Evolutionary conservation across 2,329 filamentous ascomycete species (phyloP), one percentile per base, ranked within the genome.

Genomic region (Stylonectria norvegica): DNA sequence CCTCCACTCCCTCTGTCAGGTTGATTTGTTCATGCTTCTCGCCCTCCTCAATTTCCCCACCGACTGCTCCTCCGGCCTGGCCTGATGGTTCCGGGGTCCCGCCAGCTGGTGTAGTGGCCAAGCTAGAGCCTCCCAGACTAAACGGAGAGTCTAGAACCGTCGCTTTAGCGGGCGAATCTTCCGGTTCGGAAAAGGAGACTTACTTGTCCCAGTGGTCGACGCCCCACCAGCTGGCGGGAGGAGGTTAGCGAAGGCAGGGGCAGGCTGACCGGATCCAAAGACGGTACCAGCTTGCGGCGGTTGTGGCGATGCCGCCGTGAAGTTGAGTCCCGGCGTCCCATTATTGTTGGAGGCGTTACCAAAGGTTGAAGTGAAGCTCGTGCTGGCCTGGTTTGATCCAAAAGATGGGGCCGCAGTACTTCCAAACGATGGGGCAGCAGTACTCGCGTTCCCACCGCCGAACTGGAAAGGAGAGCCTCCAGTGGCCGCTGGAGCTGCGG

Each of bases 21-120:
- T 84, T 83, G 49, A 87, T 76, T 62, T 87, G 83, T 60, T 83
- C 76, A 45, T 86, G 75, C 58, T 76, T 73, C 57, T 78, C 78
- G 45, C 70, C 73, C 40, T 76, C 75, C 50, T 79, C 78, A 48
- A 78, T 72, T 18, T 63, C 60, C 28, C 44, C 58, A 27, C 50
- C 51, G 34, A 67, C 66, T 53, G 64, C 62, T 51, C 68, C 66
- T 52, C 71, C 68, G 51, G 64, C 61, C 45, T 69, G 65, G 44
- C 68, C 62, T 46, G 73, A 66, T 48, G 77, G 75, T 63, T 81
- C 77, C 47, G 77, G 77, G 36, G 77, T 80, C 50, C 76, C 75
- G 49, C 69, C 71, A 49, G 74, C 75, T 46, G 77, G 77, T 49
- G 77, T 81, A 25, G 76, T 79, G 36, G 76, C 76, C 62, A 81